Evolutionary conservation across 176 grass and related monocot genomes (phyloP), one percentile per base, ranked within the genome.

Genomic region (Hordeum marinum): DNA sequence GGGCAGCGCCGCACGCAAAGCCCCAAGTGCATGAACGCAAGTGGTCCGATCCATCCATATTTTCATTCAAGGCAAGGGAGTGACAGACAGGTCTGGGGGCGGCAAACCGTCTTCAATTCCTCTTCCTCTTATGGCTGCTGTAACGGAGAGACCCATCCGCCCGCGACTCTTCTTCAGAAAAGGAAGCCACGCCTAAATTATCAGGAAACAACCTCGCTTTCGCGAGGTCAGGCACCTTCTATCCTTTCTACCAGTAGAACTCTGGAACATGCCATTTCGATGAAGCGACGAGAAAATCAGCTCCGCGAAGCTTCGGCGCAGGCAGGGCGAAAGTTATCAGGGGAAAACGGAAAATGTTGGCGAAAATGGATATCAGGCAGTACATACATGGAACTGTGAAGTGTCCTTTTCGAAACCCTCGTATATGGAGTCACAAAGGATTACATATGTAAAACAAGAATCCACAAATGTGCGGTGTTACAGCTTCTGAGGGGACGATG

Each of bases 391-490:
- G 15, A 75, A 75, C 8, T 32, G 43, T 32, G 1, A 8, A 52
- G 8, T 20, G 24, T 31, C 24, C 50, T 50, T 50, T 31, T 10
- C 25, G 17, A 43, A 74, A 24, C 15, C 27, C 25, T 74, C 42
- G 18, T 29, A 45, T 54, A 75, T 32, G 15, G 45, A 6, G 72
- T 75, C 72, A 27, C 42, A 75, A 21, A 31, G 72, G 72, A 54
- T 75, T 29, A 74, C 45, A 21, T 34, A 68, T 25, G 80, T 67
- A 57, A 55, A 74, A 31, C 58, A 50, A 3, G 48, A 52, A 48
- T 40, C 79, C 80, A 62, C 60, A 48, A 74, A 26, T 46, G 43
- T 71, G 64, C 20, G 46, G 69, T 62, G 60, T 69, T 62, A 68
- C 67, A 63, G 39, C 32, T 67, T 27, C 18, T n/a, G 27, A 20